Base-by-base conservation (phyloP, 1,284 basidiomycete species). In the Wallemia hederae region DNA sequence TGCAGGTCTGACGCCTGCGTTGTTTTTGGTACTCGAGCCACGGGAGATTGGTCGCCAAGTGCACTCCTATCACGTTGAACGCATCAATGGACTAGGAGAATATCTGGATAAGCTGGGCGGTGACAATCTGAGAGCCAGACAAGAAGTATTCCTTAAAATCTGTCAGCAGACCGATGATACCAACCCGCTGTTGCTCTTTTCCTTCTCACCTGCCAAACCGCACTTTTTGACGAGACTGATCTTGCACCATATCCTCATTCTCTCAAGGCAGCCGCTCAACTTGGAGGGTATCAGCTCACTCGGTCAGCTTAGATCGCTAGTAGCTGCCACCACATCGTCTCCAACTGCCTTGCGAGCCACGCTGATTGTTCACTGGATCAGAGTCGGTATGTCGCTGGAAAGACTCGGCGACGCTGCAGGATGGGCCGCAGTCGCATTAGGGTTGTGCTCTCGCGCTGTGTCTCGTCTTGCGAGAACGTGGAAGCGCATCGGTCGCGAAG, bases 331-430 rank as follows among this genome's bases (percentile, higher is more conserved):
- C 7, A 27, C 56, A 7, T 28, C 56, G 11, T 58, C 56, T 9
- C 56, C 56, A 3, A 58, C 56, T n/a, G 56, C 56, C 24, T 27
- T 58, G 25, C 56, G 56, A 24, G 24, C 56, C 11, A 94, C 62
- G 3, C 22, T 49, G 39, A 49, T 49, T 5, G 39, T 49, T 3
- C 39, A 49, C 19, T 49, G 39, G 39, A 49, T 49, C 11, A 49
- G 39, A 49, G 39, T 49, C 14, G 39, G 39, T 49, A 49, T 49
- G 39, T 49, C 39, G 22, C n/a, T 49, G 5, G 39, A 49, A n/a
- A 7, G 39, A 49, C 39, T 49, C 22, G 39, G 39, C n/a, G 39
- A 49, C 19, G 39, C 39, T 22, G 39, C 39, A 22, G 39, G 39
- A 49, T 49, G 39, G 39, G 39, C 39, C 5, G 39, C 39, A 15